Evolutionary conservation across 768 basidiomycete genomes (phyloP).

Genomic region (Pulveroboletus sp.): DNA sequence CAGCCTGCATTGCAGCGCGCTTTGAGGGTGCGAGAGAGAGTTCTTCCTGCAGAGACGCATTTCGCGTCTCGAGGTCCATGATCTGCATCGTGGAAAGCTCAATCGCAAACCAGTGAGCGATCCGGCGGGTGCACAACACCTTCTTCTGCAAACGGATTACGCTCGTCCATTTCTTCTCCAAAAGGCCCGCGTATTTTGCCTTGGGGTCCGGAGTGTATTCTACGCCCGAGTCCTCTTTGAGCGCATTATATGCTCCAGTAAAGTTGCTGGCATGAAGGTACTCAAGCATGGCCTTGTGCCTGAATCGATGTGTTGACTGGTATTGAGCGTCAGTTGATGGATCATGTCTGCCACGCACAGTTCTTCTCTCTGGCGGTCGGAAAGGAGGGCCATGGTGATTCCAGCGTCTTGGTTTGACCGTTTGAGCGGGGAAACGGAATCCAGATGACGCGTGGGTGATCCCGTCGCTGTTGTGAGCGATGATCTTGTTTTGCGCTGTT

Average conservation of each 20-base stretch:
- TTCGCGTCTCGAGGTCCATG: slow-evolving; percentile 88
- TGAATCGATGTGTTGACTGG: slow-evolving; percentile 28
- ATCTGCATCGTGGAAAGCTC: slow-evolving; percentile 49
- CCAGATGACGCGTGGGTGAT: slow-evolving; percentile 11
- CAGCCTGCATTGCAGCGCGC: slow-evolving; percentile 59
- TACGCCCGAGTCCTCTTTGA: slow-evolving; percentile 48
- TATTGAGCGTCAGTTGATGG: slow-evolving; percentile 6
- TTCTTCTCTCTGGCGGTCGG: slow-evolving; percentile 45
- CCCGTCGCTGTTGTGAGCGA: slow-evolving; percentile 8
- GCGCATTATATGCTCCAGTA: slow-evolving; percentile 54
- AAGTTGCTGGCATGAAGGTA: slow-evolving; percentile 68
- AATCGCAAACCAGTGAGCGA: slow-evolving; percentile 4
- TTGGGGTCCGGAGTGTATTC: slow-evolving; percentile 81
- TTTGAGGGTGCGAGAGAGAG: slow-evolving; percentile 45
- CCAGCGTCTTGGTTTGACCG: slow-evolving; percentile 6
- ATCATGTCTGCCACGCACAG: slow-evolving; percentile 33
- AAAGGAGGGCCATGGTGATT: slow-evolving; percentile 37
- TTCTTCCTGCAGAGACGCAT: slow-evolving; percentile 75
- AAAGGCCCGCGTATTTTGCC: slow-evolving; percentile 76
- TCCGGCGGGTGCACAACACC: slow-evolving; percentile 38
- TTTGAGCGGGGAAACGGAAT: not conserved
- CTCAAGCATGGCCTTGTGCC: slow-evolving; percentile 79
- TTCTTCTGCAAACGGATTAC: slow-evolving; percentile 95
- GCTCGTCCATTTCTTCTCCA: slow-evolving; percentile 98
- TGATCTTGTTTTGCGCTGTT: slow-evolving; percentile 33